Evolutionary conservation across 148 eudicot genomes (phyloP).

Genomic region (Amaranthus cruentus): DNA sequence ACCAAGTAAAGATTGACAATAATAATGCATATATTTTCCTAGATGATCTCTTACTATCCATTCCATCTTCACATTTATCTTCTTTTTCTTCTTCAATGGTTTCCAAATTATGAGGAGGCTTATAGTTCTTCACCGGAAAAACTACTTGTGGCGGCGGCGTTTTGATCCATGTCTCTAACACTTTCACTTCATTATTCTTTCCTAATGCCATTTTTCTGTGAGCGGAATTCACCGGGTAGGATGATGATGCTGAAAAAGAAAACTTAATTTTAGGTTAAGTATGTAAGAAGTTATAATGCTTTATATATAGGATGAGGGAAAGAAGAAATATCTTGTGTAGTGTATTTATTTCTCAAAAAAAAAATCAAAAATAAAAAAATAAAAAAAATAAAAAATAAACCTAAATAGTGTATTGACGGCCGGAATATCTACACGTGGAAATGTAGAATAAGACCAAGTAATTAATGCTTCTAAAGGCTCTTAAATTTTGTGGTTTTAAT

Average conservation of each 20-base stretch:
- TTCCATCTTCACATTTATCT: background rate
- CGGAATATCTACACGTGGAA: no score
- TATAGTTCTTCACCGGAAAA: constrained; percentile 2
- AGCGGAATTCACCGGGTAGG: background rate
- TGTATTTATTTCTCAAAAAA: no score
- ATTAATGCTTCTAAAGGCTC: no score
- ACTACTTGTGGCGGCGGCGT: background rate
- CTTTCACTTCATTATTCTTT: background rate
- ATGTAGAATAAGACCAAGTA: no score
- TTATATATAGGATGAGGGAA: background rate
- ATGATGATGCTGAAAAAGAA: background rate
- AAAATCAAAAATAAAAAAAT: no score
- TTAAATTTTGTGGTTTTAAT: no score
- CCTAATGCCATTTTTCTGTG: background rate
- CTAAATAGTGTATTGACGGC: no score
- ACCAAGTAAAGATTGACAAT: background rate
- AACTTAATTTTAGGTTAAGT: background rate
- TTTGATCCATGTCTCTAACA: constrained; percentile 12
- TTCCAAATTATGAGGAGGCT: constrained; percentile 4
- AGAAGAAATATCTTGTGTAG: background rate
- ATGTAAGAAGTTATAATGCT: background rate
- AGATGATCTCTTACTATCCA: background rate
- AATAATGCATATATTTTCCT: background rate
- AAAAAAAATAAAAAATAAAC: no score
- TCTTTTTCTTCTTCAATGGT: constrained; percentile 10